Conservation (phyloP, 768 basidiomycete genomes). For the Lentinus brumalis region DNA sequence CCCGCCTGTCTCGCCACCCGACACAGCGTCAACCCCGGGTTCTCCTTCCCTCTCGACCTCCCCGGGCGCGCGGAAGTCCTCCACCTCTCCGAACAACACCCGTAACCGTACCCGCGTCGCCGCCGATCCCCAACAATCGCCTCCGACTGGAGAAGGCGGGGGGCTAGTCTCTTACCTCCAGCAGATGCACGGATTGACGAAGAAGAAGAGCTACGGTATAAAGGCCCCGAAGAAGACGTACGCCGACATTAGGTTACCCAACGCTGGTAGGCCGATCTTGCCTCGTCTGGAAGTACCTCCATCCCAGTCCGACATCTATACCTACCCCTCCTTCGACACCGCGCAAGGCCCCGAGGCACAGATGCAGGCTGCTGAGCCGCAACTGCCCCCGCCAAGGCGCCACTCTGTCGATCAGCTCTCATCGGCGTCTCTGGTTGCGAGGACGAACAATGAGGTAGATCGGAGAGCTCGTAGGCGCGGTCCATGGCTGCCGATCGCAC, state of each 20-base stretch:
- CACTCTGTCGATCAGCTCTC: slow-evolving; percentile 15
- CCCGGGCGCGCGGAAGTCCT: slow-evolving; percentile 24
- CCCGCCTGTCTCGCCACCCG: slow-evolving; percentile 6
- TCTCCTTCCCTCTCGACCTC: slow-evolving; percentile 7
- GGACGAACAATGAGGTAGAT: slow-evolving; percentile 14
- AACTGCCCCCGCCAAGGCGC: neutral
- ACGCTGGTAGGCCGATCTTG: slow-evolving; percentile 21
- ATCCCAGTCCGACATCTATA: slow-evolving; percentile 16
- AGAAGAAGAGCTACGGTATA: slow-evolving; percentile 43
- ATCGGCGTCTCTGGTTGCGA: slow-evolving; percentile 14
- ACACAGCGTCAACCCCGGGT: slow-evolving; percentile 8
- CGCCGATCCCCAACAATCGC: slow-evolving; percentile 22
- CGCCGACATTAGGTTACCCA: slow-evolving; percentile 7
- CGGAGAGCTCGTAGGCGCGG: slow-evolving; percentile 20
- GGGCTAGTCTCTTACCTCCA: slow-evolving; percentile 65
- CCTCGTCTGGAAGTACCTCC: slow-evolving; percentile 23
- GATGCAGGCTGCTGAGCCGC: neutral
- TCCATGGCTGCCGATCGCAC: slow-evolving; percentile 22
- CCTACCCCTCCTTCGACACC: slow-evolving; percentile 19
- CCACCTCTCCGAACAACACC: slow-evolving; percentile 26
- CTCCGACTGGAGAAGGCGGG: slow-evolving; percentile 34
- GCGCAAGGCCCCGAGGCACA: slow-evolving; percentile 5
- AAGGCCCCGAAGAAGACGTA: slow-evolving; percentile 23
- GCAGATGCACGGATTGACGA: slow-evolving; percentile 67
- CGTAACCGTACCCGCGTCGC: slow-evolving; percentile 19